Conservation (phyloP, 805 yeast species). For the Candida fluviatilis region DNA sequence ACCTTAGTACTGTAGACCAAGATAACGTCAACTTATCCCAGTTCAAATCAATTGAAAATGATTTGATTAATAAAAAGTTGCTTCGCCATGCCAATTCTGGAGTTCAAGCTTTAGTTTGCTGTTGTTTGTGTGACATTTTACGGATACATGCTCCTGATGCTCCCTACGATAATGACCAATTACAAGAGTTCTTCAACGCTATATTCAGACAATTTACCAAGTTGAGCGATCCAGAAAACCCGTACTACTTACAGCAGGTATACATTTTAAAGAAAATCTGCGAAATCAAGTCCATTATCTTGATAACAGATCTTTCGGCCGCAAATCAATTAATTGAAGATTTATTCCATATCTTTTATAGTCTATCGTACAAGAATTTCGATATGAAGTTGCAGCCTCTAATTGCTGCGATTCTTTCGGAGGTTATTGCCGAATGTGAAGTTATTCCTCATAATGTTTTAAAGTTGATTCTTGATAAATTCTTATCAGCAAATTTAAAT, state of each 20-base stretch:
- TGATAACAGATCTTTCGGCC: constrained; percentile 71
- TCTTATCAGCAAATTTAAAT: constrained; percentile 28
- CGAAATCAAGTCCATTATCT: constrained; percentile 69
- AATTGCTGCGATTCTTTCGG: constrained; percentile 68
- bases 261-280: constrained; percentile 65
- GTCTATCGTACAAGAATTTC: constrained; percentile 38
- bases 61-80: constrained; percentile 56
- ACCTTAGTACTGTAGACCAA: constrained; percentile 60
- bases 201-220: constrained; percentile 60
- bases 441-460: constrained; percentile 57
- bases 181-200: constrained; percentile 62
- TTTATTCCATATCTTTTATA: constrained; percentile 62
- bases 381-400: constrained; percentile 55
- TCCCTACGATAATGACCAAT: constrained; percentile 65
- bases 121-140: constrained; percentile 72
- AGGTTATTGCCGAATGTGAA: constrained; percentile 68
- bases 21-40: constrained; percentile 48
- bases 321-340: constrained; percentile 49
- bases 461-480: constrained; percentile 61
- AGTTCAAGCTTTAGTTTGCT: constrained; percentile 64
- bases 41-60: constrained; percentile 40
- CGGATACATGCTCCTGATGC: constrained; percentile 87
- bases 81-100: constrained; percentile 60
- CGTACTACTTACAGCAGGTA: constrained; percentile 59
- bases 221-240: constrained; percentile 50